Base-by-base conservation (phyloP, 441 rosid species). In the Erodium moschatum region DNA sequence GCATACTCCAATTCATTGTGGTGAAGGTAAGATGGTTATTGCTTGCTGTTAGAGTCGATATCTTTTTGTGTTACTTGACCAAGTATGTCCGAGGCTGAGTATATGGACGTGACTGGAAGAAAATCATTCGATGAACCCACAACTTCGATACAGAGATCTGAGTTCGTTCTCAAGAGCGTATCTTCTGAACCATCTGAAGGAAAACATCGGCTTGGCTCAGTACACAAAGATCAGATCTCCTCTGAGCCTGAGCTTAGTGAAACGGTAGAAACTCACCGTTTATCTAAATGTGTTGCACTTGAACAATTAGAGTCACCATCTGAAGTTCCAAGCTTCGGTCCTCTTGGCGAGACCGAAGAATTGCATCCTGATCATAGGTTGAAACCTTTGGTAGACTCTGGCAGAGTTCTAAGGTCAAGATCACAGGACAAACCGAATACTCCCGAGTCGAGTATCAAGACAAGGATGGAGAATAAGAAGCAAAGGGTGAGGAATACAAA, bases 381-480 rank as follows among this genome's bases (percentile, higher is more conserved):
- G 77, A 78, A 83, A 76, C 80, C 80, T 33, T 74, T 64, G 50
- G 67, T 54, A 15, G 61, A 54, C 7, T 5, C 29, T 15, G 54
- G 81, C 64, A 84, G 88, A 80, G 83, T 77, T 77, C 82, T 76
- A 65, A 78, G 77, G 68, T 81, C 86, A 8, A 82, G 80, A 42
- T 78, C 79, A 27, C 71, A 72, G 29, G 83, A 73, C 67, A 83
- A 73, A 56, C 65, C 83, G 35, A 75, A 78, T 77, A 84, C 76
- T 48, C 68, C 82, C 13, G 81, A 81, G 69, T 46, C 79, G 13
- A 70, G 66, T 70, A 50, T 81, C 11, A 16, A 72, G 73, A 83
- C 67, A 73, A 82, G 71, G 69, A 79, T 61, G 67, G 66, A 42
- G 72, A 75, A 64, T 69, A 64, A 71, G 64, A 78, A 64, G 70